Conservation (phyloP, 495 filamentous ascomycete genomes). For the Penicillium paxilli region DNA sequence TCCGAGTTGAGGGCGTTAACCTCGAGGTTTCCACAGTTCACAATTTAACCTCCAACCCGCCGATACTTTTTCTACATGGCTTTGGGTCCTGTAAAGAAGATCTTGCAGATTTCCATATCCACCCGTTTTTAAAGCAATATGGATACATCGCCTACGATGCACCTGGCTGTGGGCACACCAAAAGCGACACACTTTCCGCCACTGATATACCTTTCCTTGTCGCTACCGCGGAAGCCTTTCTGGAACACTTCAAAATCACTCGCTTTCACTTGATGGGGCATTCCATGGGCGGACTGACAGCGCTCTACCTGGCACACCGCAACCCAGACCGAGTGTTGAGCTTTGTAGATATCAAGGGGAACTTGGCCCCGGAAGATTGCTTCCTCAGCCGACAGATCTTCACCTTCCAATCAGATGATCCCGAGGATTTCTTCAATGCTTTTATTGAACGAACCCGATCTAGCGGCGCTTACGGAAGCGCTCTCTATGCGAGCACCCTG, state of each 20-base stretch:
- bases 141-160: conserved; percentile 29
- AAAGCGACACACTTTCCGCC: conserved; percentile 18
- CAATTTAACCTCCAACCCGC: conserved; percentile 11
- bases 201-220: conserved; percentile 31
- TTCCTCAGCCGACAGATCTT: conserved; percentile 32
- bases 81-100: conserved; percentile 37
- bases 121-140: conserved; percentile 17
- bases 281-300: conserved; percentile 32
- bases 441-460: conserved; percentile 24
- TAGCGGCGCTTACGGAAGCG: conserved; percentile 11
- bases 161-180: conserved; percentile 26
- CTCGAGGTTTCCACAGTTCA: conserved; percentile 24
- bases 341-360: conserved; percentile 34
- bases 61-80: conserved; percentile 29
- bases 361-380: conserved; percentile 32
- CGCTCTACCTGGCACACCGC: conserved; percentile 18
- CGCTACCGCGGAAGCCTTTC: conserved; percentile 20
- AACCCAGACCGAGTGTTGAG: conserved; percentile 20
- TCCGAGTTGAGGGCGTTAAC: conserved; percentile 17
- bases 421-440: conserved; percentile 20
- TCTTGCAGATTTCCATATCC: conserved; percentile 21
- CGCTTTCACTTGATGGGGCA: conserved; percentile 29
- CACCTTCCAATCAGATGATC: conserved; percentile 17
- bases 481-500: conserved; percentile 27
- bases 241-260: conserved; percentile 20